Base-by-base conservation (phyloP, 1,284 basidiomycete species). In the Cutaneotrichosporon sp. region DNA sequence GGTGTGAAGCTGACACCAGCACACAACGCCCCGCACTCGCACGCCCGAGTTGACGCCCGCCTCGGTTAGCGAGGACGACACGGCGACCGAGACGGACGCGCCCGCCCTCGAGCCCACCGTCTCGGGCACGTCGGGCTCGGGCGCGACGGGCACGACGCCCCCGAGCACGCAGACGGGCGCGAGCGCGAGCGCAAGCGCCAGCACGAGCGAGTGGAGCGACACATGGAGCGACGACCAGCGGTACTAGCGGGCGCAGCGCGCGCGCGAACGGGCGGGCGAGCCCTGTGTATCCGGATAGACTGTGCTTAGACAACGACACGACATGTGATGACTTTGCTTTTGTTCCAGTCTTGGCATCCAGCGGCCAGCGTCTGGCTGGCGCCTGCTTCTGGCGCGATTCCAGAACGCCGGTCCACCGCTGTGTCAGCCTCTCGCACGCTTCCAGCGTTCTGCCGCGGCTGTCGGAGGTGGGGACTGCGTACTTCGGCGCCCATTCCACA, bases 181-280 rank as follows among this genome's bases (percentile, higher is more conserved):
- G 24, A 47, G 46, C n/a, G 46, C 20, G 25, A 49, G 13, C 18
- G 47, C 47, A 6, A 27, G 20, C 22, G 22, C 45, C 22, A 47
- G 45, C 29, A 29, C 5, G 5, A 29, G 29, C 45, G 45, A 47
- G 18, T 42, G 38, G 25, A 50, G 47, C 25, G 47, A 50, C 47
- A 27, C 47, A 27, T 50, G 47, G 47, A 50, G 47, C 27, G 47
- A 50, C 27, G 47, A 31, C 47, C 47, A 50, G 47, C 11, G 27
- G 16, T 50, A 50, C 27, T 50, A 50, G 29, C 4, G 29, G 9
- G 29, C 29, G 9, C 29, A 29, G 29, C 4, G 29, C 29, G 9
- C 29, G 29, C 4, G 29, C 29, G 5, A 9, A 9, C 29, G 29
- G 29, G 29, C 29, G 29, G 29, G 29, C 29, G 29, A 29, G 29